Evolutionary conservation across 2,329 filamentous ascomycete genomes (phyloP).

Genomic region (Dissoconium aciculare): DNA sequence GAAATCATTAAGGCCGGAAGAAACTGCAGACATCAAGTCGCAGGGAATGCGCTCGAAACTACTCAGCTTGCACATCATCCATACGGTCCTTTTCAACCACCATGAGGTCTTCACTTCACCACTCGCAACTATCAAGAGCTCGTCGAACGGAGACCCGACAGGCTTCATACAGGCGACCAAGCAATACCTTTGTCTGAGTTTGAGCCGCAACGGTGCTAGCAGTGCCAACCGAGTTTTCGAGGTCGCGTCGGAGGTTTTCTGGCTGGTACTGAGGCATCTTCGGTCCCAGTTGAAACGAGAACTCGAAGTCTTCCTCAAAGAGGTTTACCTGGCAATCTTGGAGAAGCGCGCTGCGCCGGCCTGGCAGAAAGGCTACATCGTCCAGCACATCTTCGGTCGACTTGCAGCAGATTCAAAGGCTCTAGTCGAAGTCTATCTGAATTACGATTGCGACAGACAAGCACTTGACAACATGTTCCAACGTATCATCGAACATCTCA

Average conservation of each 20-base stretch:
- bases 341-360: conserved; percentile 74
- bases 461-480: conserved; percentile 95
- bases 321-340: conserved; percentile 85
- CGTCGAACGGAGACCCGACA: conserved; percentile 73
- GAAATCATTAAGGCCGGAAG: conserved; percentile 75
- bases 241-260: conserved; percentile 93
- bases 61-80: conserved; percentile 85
- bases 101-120: conserved; percentile 82
- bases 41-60: conserved; percentile 97
- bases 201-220: conserved; percentile 89
- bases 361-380: conserved; percentile 84
- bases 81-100: conserved; percentile 90
- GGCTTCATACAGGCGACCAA: conserved; percentile 90
- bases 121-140: conserved; percentile 80
- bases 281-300: conserved; percentile 95
- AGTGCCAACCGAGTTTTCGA: conserved; percentile 86
- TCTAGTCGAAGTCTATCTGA: conserved; percentile 87
- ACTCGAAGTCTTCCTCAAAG: conserved; percentile 92
- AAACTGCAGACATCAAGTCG: conserved; percentile 80
- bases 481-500: conserved; percentile 80
- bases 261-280: conserved; percentile 90
- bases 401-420: conserved; percentile 75
- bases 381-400: conserved; percentile 62
- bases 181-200: conserved; percentile 87
- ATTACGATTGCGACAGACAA: conserved; percentile 93